These are phyloP conservation scores for Trichoderma sp. DNA, from an alignment of 2,329 filamentous ascomycete species.

Conservation along the genomic window DNA sequence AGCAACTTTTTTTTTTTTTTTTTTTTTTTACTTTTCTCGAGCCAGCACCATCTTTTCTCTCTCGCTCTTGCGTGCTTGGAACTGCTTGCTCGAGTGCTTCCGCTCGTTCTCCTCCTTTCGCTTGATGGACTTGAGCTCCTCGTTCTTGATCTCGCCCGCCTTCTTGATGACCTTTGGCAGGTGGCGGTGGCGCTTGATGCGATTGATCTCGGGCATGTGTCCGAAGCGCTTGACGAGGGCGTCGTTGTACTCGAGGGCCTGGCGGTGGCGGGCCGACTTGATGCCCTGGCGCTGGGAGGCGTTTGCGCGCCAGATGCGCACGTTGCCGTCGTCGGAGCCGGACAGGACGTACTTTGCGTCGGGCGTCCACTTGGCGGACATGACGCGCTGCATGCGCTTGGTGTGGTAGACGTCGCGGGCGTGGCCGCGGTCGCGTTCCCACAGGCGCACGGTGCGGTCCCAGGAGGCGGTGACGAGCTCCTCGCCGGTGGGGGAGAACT, in stretches of 20 bases:
- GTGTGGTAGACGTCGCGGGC: conserved; percentile 95
- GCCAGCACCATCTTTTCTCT: conserved; percentile 91
- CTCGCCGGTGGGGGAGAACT: conserved; percentile 92
- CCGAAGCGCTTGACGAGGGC: conserved; percentile 80
- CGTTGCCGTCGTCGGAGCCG: conserved; percentile 91
- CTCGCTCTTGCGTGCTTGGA: conserved; percentile 71
- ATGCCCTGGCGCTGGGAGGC: conserved; percentile 82
- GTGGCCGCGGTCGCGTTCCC: conserved; percentile 77
- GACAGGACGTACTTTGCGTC: conserved; percentile 89
- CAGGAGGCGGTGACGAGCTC: conserved; percentile 90
- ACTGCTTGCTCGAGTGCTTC: conserved; percentile 84
- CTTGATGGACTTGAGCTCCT: conserved; percentile 87
- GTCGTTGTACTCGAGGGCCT: conserved; percentile 89
- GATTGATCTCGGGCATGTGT: conserved; percentile 94
- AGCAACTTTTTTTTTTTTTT: background rate
- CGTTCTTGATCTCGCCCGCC: conserved; percentile 88
- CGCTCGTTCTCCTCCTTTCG: conserved; percentile 91
- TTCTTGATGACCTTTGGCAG: conserved; percentile 94
- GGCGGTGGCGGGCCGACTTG: conserved; percentile 80
- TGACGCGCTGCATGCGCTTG: conserved; percentile 95
- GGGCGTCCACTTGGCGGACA: conserved; percentile 80
- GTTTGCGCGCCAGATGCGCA: conserved; percentile 81
- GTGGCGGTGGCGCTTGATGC: conserved; percentile 89
- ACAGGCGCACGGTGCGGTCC: conserved; percentile 81
- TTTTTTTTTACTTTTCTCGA: conserved; percentile 51